Percentiles rank a stretch among this genome's conserved stretches.
These are phyloP conservation scores for Gossypium trilobum DNA, from an alignment of 441 rosid species.

Conservation along the genomic window DNA sequence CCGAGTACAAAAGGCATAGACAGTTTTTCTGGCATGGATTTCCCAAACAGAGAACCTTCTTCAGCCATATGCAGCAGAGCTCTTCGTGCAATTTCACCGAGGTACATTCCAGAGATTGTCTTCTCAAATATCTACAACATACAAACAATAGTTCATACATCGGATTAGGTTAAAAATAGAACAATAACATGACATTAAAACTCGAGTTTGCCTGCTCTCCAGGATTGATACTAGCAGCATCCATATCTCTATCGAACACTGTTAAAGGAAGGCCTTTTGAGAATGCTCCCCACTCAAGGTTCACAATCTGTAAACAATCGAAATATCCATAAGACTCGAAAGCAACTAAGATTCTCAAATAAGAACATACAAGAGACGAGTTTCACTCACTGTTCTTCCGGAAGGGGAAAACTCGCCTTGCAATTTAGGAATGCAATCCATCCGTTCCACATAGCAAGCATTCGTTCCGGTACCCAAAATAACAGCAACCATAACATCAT, in stretches of 20 bases:
- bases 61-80: constrained; percentile 51
- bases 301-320: constrained; percentile 46
- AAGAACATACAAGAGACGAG: not conserved
- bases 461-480: constrained; percentile 91
- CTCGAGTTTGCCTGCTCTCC: constrained; percentile 68
- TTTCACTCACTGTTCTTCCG: constrained; percentile 44
- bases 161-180: too few species aligned
- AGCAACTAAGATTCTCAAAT: not conserved
- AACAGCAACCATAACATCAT: constrained; percentile 81
- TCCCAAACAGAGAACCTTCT: constrained; percentile 53
- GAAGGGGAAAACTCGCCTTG: constrained; percentile 29
- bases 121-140: constrained; percentile 68
- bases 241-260: constrained; percentile 63
- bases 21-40: constrained; percentile 37
- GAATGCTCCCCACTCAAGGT: constrained; percentile 89
- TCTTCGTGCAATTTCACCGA: constrained; percentile 72
- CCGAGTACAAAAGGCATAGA: constrained; percentile 41
- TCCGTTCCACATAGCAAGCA: constrained; percentile 77
- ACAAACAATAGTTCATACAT: not conserved
- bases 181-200: not conserved
- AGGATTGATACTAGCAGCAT: constrained; percentile 59
- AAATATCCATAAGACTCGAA: constrained; percentile 9
- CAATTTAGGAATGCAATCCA: constrained; percentile 57
- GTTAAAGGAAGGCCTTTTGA: constrained; percentile 65
- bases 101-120: constrained; percentile 90